A percentile compares a stretch with the other conserved stretches of the same genome.
Conservation (phyloP, 2,329 filamentous ascomycete genomes). For the Diaporthe amygdali region DNA sequence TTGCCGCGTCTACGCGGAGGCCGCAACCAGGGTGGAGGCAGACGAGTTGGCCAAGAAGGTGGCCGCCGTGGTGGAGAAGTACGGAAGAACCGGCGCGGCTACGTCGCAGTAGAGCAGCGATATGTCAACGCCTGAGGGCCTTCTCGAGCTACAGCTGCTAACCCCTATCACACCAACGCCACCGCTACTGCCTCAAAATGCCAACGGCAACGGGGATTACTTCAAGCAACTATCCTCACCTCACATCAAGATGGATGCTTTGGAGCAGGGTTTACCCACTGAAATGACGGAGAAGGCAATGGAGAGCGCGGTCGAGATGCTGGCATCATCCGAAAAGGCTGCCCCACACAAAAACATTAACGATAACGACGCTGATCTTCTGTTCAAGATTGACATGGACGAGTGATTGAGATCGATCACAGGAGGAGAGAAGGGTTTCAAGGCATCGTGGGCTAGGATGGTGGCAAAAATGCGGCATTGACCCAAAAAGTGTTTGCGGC, state of each 20-base stretch:
- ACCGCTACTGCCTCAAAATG: not conserved
- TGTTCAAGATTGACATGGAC: conserved; percentile 21
- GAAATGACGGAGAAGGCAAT: not conserved
- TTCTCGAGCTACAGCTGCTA: not conserved
- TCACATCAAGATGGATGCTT: not conserved
- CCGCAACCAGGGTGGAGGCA: conserved; percentile 84
- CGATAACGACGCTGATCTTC: conserved; percentile 3
- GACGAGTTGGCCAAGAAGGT: conserved; percentile 90
- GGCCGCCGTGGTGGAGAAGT: conserved; percentile 73
- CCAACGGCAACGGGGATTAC: not conserved
- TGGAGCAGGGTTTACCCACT: not conserved
- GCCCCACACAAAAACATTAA: not conserved
- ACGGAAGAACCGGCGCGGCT: conserved; percentile 36
- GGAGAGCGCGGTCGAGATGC: not conserved
- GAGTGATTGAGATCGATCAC: not conserved
- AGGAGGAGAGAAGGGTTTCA: not conserved
- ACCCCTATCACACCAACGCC: not conserved
- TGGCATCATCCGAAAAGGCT: not conserved
- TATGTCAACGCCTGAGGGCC: not conserved
- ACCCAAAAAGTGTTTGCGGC: conserved; percentile 18
- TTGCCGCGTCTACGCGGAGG: conserved; percentile 94
- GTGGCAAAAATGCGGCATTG: not conserved
- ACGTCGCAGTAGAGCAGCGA: conserved; percentile 24
- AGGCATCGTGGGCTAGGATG: not conserved
- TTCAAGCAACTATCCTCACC: not conserved